Conservation (phyloP, 2,329 filamentous ascomycete species). For the Verticillium zaregamsianum region DNA sequence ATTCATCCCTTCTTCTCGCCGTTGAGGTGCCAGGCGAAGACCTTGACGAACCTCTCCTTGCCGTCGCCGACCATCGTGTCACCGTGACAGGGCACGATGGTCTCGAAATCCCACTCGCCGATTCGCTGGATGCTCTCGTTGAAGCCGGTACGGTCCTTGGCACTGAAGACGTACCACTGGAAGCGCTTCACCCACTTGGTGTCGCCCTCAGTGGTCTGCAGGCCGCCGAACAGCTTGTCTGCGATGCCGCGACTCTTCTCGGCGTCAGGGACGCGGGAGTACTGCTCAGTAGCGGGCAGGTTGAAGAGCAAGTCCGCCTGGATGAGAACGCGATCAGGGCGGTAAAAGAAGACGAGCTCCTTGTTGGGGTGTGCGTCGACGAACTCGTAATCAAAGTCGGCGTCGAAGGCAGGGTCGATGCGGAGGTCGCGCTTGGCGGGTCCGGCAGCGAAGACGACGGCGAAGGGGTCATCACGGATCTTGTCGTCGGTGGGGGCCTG, state of each 20-base stretch:
- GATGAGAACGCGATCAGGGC: constrained; percentile 73
- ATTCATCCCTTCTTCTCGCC: constrained; percentile 13
- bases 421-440: constrained; percentile 41
- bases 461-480: constrained; percentile 47
- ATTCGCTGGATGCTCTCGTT: constrained; percentile 67
- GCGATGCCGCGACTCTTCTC: constrained; percentile 25
- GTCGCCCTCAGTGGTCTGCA: constrained; percentile 59
- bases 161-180: constrained; percentile 68
- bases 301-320: constrained; percentile 93
- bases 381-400: constrained; percentile 83
- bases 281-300: constrained; percentile 83
- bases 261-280: constrained; percentile 52
- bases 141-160: constrained; percentile 62
- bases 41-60: constrained; percentile 71
- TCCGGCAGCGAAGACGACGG: constrained; percentile 61
- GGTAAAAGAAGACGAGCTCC: constrained; percentile 84
- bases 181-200: constrained; percentile 77
- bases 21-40: constrained; percentile 80
- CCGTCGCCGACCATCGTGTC: constrained; percentile 74
- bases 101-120: constrained; percentile 76
- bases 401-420: constrained; percentile 75
- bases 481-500: constrained; percentile 43
- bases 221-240: constrained; percentile 28
- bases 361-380: constrained; percentile 76
- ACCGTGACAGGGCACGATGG: constrained; percentile 87